Evolutionary conservation across 257 asterid genomes (phyloP).

Genomic region (Solanum infundibuliforme): DNA sequence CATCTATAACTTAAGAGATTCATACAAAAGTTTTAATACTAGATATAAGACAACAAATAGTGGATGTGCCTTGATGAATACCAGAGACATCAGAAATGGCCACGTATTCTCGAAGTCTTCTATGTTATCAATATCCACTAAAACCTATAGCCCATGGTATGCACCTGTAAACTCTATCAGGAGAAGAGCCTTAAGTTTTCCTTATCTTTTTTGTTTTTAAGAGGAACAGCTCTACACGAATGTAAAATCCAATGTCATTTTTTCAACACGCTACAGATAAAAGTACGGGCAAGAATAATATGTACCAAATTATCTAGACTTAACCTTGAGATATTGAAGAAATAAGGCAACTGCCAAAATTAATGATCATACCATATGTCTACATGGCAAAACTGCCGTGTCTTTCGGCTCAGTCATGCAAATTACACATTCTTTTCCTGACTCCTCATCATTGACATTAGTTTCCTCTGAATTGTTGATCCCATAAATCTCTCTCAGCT

Average conservation of each 20-base stretch:
- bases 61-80: neutral
- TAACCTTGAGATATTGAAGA: neutral
- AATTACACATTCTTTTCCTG: constrained; percentile 85
- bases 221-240: neutral
- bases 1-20: neutral
- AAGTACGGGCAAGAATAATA: neutral
- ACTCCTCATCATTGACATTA: constrained; percentile 38
- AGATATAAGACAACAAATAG: neutral
- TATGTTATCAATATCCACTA: neutral
- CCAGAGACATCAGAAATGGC: neutral
- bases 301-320: neutral
- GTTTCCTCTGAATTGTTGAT: constrained; percentile 44
- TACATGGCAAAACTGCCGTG: constrained; percentile 84
- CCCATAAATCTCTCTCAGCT: constrained; percentile 83
- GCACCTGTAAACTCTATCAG: neutral
- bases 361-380: constrained; percentile 75
- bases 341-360: constrained; percentile 3
- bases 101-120: neutral
- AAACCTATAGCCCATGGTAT: neutral
- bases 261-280: neutral
- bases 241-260: neutral
- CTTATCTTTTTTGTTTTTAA: neutral
- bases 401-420: constrained; percentile 91
- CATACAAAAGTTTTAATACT: neutral
- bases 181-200: neutral